Conservation (phyloP, 176 grass and related monocot genomes). For the Puya raimondii region DNA sequence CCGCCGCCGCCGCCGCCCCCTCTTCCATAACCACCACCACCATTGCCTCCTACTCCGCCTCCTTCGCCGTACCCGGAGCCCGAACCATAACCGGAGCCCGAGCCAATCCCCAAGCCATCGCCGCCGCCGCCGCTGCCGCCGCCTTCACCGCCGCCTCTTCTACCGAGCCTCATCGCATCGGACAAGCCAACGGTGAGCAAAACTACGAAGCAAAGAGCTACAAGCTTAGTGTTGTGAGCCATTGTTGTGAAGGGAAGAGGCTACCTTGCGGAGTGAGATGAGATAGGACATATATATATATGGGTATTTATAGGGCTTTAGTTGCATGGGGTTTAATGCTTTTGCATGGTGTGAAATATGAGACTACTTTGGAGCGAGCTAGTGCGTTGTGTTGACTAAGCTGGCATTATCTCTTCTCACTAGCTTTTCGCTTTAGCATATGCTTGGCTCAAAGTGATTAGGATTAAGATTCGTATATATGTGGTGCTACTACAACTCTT, state of each 20-base stretch:
- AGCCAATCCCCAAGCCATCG: constrained; percentile 15
- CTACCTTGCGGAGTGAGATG: neutral
- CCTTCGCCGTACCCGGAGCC: constrained; percentile 20
- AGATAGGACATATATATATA: neutral
- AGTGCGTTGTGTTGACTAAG: constrained; percentile 30
- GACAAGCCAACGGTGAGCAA: constrained; percentile 19
- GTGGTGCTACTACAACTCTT: too few relatives aligned
- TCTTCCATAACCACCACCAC: neutral
- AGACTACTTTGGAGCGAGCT: constrained; percentile 11
- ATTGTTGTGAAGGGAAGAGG: constrained; percentile 2
- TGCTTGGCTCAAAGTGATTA: too few relatives aligned
- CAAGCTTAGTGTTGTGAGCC: constrained; percentile 8
- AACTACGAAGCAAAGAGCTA: constrained; percentile 21
- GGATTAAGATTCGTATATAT: too few relatives aligned
- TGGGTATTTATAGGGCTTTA: constrained; percentile 25
- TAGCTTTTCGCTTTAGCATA: too few relatives aligned
- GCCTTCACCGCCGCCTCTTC: constrained; percentile 12
- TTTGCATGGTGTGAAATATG: constrained; percentile 19
- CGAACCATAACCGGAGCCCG: constrained; percentile 8
- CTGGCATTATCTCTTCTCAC: too few relatives aligned
- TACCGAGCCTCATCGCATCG: constrained; percentile 18
- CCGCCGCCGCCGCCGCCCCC: neutral
- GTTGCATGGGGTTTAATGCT: constrained; percentile 14
- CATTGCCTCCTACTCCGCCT: neutral
- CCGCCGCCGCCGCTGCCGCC: constrained; percentile 11